Evolutionary conservation across 1,139 yeast species (phyloP), one percentile per base, ranked within the genome.

Genomic region (Nadsonia commutata): DNA sequence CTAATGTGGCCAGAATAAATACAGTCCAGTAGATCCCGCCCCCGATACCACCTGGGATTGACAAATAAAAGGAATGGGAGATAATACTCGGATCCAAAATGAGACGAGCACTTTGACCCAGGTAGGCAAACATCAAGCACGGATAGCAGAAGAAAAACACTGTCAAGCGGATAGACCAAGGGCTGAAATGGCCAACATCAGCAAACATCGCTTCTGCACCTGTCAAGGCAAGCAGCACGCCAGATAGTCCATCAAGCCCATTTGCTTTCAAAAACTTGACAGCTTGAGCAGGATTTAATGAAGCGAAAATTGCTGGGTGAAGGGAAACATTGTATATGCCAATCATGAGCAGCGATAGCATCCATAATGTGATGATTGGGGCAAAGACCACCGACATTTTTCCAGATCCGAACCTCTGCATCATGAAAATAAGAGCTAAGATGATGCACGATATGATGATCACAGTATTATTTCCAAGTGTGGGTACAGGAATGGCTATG

Each of bases 161-260:
- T 2, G 78, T 64, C 23, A 74, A 49, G 48, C 72, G 77, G 38
- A 73, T 64, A 0, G 80, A 73, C 7, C 63, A 51, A 36, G 62
- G 60, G 2, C 77, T 74, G 52, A 74, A 72, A 49, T 72, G 77
- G 1, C 79, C 76, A 44, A 75, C 63, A 56, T 76, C 80, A 3
- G 79, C 77, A 59, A 76, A 76, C 75, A 76, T 70, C 3, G 80
- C 79, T 51, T 76, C 81, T 2, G 73, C 64, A 37, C 81, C 81
- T 0, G 81, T 74, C 20, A 76, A 62, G 1, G 77, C 63, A 45
- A 76, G 66, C 71, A 74, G 69, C 2, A 72, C 71, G 3, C 74
- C 71, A 8, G 72, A 66, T 38, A 76, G 59, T 2, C 51, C 64
- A 50, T 71, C 73, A 33, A 72, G 59, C 2, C 68, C 66, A 8